These are phyloP conservation scores for Sarocladium oryzae DNA, from an alignment of 2,329 filamentous ascomycete species.

Conservation along the genomic window DNA sequence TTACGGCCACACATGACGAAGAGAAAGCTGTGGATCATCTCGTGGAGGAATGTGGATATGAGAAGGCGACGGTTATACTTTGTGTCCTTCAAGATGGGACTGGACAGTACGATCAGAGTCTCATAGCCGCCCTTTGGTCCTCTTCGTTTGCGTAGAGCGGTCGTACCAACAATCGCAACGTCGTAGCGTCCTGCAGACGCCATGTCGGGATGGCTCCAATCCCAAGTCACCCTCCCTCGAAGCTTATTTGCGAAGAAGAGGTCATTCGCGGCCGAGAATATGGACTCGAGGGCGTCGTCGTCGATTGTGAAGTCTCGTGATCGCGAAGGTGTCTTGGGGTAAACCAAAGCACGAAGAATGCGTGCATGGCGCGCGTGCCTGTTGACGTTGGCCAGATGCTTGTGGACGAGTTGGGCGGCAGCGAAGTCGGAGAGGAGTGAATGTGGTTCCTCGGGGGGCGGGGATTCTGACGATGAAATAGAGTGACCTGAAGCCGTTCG, in stretches of 20 bases:
- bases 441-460: slow-evolving; percentile 25
- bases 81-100: slow-evolving; percentile 48
- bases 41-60: slow-evolving; percentile 59
- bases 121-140: slow-evolving; percentile 45
- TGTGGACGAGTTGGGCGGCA: slow-evolving; percentile 42
- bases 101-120: slow-evolving; percentile 55
- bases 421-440: slow-evolving; percentile 33
- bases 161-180: slow-evolving; percentile 54
- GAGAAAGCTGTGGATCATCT: slow-evolving; percentile 61
- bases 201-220: slow-evolving; percentile 49
- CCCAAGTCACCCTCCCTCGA: slow-evolving; percentile 52
- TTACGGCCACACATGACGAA: slow-evolving; percentile 56
- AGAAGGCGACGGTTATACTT: slow-evolving; percentile 54
- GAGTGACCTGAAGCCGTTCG: slow-evolving; percentile 43
- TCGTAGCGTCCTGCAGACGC: slow-evolving; percentile 35
- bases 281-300: slow-evolving; percentile 48
- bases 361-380: slow-evolving; percentile 45
- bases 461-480: slow-evolving; percentile 34
- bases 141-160: slow-evolving; percentile 40
- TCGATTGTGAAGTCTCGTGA: slow-evolving; percentile 47
- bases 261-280: slow-evolving; percentile 55
- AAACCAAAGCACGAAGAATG: slow-evolving; percentile 52
- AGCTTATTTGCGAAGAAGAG: slow-evolving; percentile 55
- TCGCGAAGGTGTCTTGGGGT: slow-evolving; percentile 23
- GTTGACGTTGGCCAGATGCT: slow-evolving; percentile 37